Base-by-base conservation (phyloP, 2,329 filamentous ascomycete genomes). In the Exophiala phaeomuriformis region DNA sequence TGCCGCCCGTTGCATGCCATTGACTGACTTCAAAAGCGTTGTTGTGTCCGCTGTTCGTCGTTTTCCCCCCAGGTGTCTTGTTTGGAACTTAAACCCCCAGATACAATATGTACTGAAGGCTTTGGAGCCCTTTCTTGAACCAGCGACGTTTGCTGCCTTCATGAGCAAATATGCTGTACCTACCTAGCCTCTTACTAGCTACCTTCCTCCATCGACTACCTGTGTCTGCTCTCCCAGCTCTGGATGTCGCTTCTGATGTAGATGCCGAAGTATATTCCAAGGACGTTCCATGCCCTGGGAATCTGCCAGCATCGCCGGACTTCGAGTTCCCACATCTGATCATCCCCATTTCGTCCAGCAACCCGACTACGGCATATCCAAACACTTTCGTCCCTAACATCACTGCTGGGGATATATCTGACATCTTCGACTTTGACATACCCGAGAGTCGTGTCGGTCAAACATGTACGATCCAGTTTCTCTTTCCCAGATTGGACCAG, bases 401-500 rank as follows among this genome's bases (percentile, higher is more conserved):
- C 47, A 58, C 49, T 1, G 54, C 57, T n/a, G 49, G 40, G n/a
- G 53, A 61, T 37, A 46, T 57, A n/a, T 79, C 78, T 5, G 77
- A 77, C 5, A 77, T 86, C 62, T 86, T 84, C 76, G 84, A 85
- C 71, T 87, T 87, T 68, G 81, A 84, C 64, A 79, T 87, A 41
- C 78, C 78, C 0, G 53, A 66, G 1, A 67, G 69, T 3, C 75
- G 80, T 61, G 60, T 70, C 4, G 79, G 78, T 59, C 79, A 80
- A 69, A 77, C 68, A 1, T 88, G 84, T 70, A 76, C 73, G 48
- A 70, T 86, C 3, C 70, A 82, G 53, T 87, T 87, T 76, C 71
- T 84, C 39, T 78, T 86, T 68, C 83, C 84, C 8, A 61, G 71
- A 47, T 67, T 78, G 57, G 63, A 72, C 19, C 68, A 82, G 36